Evolutionary conservation across 2,329 filamentous ascomycete species (phyloP), one percentile per base, ranked within the genome.

Genomic region (Tolypocladium pustulatum): DNA sequence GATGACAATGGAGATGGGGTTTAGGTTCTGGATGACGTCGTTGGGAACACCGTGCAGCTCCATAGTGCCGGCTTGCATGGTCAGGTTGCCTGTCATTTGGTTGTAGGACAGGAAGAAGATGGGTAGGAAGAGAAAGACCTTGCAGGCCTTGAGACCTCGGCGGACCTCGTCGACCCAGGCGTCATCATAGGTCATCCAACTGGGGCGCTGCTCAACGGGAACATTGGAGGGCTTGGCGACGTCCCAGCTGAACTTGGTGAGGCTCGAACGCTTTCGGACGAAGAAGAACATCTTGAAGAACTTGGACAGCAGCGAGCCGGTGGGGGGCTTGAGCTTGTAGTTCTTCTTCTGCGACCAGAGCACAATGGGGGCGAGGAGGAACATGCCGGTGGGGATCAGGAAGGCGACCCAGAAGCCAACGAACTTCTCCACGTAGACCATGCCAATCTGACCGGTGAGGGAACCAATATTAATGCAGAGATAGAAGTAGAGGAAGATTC

Each of bases 141-240:
- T 78, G 76, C 86, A 89, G 59, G 87, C 86, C 65, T 81, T 78
- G 59, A 89, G 76, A 61, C 87, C 88, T 72, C 88, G 86, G 57
- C 79, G 79, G 55, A 91, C 84, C 68, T 92, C 87, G 68, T 91
- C 88, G 38, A 93, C 89, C 88, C 89, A 93, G 57, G 83, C 83
- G 64, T 93, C 90, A 62, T 93, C 89, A 65, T 91, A 91, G 0
- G 85, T 88, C 86, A 92, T 91, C 88, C 88, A 92, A 0, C 58
- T 46, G 0, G 88, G 88, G 58, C 85, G 84, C 62, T 78, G 69
- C 1, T 70, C 71, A 41, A 79, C 74, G 12, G 80, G 74, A 7
- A 90, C 77, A 40, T 77, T 75, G 68, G 84, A 88, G 3, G 88
- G 88, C 74, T 89, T 89, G 60, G 84, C 83, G 4, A 76, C 68